These are phyloP conservation scores for Argentina anserina DNA, from an alignment of 306 rosid species.

Conservation along the genomic window DNA sequence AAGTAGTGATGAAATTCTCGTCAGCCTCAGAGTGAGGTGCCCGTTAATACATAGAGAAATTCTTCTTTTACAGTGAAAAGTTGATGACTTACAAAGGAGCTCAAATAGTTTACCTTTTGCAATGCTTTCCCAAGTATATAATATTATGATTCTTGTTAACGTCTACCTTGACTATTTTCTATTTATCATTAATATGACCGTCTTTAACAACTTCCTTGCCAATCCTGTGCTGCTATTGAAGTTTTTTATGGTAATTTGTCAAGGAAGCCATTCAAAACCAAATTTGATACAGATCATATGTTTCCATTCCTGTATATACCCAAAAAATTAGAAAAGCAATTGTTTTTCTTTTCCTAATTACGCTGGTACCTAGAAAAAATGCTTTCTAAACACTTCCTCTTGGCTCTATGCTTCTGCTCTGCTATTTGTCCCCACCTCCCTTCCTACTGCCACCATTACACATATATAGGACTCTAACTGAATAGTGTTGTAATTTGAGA, in stretches of 20 bases:
- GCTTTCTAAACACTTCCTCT: background rate
- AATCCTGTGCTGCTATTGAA: background rate
- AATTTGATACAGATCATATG: background rate
- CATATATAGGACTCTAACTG: background rate
- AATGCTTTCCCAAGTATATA: background rate
- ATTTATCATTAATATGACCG: background rate
- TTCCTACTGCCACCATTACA: background rate
- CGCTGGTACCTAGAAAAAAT: background rate
- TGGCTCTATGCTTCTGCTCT: background rate
- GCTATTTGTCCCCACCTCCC: background rate
- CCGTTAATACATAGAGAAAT: background rate
- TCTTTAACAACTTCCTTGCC: background rate
- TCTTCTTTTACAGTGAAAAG: background rate
- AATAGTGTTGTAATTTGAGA: background rate
- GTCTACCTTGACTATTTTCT: background rate
- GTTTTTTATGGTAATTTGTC: background rate
- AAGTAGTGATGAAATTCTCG: background rate
- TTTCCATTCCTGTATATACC: background rate
- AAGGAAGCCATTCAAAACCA: background rate
- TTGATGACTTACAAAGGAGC: background rate
- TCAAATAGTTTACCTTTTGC: background rate
- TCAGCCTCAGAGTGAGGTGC: background rate
- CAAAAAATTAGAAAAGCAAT: background rate
- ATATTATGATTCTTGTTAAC: background rate
- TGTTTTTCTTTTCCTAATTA: background rate